These are phyloP conservation scores for Leccinum pellstonianum DNA, from an alignment of 768 basidiomycete species.

Conservation along the genomic window DNA sequence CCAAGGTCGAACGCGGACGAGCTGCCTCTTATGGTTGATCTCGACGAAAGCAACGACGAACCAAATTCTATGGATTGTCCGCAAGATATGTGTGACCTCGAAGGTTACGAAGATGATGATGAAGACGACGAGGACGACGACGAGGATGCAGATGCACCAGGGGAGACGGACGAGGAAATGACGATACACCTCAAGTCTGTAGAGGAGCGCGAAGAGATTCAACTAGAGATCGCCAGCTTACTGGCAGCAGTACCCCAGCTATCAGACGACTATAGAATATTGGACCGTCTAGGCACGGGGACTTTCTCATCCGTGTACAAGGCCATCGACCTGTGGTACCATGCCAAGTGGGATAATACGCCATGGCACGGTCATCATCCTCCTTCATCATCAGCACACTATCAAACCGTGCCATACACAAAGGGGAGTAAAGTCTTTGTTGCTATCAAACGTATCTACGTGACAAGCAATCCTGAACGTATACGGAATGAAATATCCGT, in stretches of 20 bases:
- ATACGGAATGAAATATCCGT: constrained; percentile 93
- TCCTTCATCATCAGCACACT: constrained; percentile 59
- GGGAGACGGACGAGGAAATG: constrained; percentile 59
- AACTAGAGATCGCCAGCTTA: constrained; percentile 74
- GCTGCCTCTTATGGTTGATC: constrained; percentile 39
- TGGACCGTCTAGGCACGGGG: constrained; percentile 93
- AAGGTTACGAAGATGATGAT: constrained; percentile 35
- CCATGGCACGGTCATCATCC: constrained; percentile 72
- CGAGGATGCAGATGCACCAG: constrained; percentile 29
- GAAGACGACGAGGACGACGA: constrained; percentile 38
- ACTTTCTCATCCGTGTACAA: constrained; percentile 99
- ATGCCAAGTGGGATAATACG: constrained; percentile 72
- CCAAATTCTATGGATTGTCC: constrained; percentile 37
- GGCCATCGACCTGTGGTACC: constrained; percentile 76
- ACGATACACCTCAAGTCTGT: constrained; percentile 54
- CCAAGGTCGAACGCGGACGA: constrained; percentile 23
- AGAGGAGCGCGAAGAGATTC: constrained; percentile 74
- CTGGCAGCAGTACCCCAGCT: constrained; percentile 66
- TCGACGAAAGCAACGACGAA: constrained; percentile 47
- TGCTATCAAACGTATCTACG: constrained; percentile 95
- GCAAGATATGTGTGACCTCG: constrained; percentile 36
- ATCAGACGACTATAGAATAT: constrained; percentile 63
- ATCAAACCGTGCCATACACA: constrained; percentile 50
- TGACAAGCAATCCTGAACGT: constrained; percentile 89
- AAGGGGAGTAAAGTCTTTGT: constrained; percentile 66